Conservation (phyloP, 2,329 filamentous ascomycete genomes). For the Phaeosphaeriaceae sp. region DNA sequence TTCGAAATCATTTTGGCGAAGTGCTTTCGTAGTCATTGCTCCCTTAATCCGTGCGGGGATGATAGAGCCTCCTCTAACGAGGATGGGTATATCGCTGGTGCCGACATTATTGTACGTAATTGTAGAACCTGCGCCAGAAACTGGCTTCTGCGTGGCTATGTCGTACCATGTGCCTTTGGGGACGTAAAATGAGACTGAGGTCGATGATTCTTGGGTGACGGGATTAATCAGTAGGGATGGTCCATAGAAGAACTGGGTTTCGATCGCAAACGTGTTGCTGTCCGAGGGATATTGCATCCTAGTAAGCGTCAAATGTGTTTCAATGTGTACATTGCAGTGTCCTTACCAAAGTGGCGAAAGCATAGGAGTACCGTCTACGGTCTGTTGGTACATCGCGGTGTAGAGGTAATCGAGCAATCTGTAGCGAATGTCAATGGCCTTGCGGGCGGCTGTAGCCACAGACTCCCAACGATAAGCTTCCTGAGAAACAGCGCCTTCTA, state of each 20-base stretch:
- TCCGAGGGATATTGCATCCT: constrained; percentile 70
- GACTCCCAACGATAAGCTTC: constrained; percentile 67
- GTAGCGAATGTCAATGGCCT: constrained; percentile 75
- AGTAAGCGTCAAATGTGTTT: constrained; percentile 1
- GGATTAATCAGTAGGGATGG: constrained; percentile 64
- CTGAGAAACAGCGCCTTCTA: constrained; percentile 63
- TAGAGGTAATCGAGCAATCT: constrained; percentile 82
- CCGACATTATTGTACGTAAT: constrained; percentile 56
- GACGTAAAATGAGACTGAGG: constrained; percentile 62
- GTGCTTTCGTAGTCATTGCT: constrained; percentile 67
- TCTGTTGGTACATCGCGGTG: constrained; percentile 70
- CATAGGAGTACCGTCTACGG: constrained; percentile 67
- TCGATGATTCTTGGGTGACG: constrained; percentile 59
- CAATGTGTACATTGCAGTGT: not conserved
- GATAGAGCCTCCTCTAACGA: constrained; percentile 69
- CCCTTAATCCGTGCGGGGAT: constrained; percentile 64
- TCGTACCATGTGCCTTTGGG: constrained; percentile 62
- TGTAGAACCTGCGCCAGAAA: constrained; percentile 48
- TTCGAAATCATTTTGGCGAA: constrained; percentile 72
- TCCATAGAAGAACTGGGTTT: constrained; percentile 66
- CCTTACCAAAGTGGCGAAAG: constrained; percentile 72
- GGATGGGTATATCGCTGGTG: constrained; percentile 65
- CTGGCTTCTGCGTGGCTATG: constrained; percentile 39
- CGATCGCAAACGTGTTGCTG: constrained; percentile 56
- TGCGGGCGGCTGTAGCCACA: constrained; percentile 70